Conservation (phyloP, 2,329 filamentous ascomycete species). For the Paecilomyces formosus region DNA sequence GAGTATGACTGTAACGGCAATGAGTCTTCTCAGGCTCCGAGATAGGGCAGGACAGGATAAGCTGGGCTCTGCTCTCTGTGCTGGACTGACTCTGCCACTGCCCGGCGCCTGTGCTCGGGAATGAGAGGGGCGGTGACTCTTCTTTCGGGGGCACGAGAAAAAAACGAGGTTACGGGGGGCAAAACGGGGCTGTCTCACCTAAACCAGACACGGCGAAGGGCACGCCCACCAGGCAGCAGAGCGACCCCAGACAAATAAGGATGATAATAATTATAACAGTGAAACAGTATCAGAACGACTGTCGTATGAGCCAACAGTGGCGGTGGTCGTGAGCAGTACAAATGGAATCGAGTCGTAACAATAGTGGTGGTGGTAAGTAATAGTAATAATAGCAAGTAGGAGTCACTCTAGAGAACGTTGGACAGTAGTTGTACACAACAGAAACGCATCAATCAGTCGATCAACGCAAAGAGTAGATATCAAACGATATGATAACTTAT, state of each 20-base stretch:
- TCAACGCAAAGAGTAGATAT: not conserved
- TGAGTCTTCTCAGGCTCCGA: not conserved
- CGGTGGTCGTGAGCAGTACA: too few relatives aligned
- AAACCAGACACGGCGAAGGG: not conserved
- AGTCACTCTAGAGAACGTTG: not conserved
- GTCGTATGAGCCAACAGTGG: too few relatives aligned
- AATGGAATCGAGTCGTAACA: not conserved
- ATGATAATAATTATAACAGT: too few relatives aligned
- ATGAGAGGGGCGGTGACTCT: not conserved
- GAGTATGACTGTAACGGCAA: not conserved
- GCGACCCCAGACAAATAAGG: too few relatives aligned
- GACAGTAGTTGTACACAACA: not conserved
- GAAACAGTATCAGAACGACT: too few relatives aligned
- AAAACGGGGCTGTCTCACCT: constrained; percentile 1
- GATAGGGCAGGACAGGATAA: not conserved
- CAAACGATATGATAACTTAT: not conserved
- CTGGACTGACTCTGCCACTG: not conserved
- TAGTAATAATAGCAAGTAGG: not conserved
- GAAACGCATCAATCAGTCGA: not conserved
- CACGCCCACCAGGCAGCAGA: not conserved
- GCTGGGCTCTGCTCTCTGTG: not conserved
- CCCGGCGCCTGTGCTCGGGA: not conserved
- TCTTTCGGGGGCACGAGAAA: not conserved
- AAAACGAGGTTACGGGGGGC: not conserved
- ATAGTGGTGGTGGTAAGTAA: not conserved